Evolutionary conservation across 1,284 basidiomycete genomes (phyloP), one percentile per base, ranked within the genome.

Genomic region (Ganoderma sp.): DNA sequence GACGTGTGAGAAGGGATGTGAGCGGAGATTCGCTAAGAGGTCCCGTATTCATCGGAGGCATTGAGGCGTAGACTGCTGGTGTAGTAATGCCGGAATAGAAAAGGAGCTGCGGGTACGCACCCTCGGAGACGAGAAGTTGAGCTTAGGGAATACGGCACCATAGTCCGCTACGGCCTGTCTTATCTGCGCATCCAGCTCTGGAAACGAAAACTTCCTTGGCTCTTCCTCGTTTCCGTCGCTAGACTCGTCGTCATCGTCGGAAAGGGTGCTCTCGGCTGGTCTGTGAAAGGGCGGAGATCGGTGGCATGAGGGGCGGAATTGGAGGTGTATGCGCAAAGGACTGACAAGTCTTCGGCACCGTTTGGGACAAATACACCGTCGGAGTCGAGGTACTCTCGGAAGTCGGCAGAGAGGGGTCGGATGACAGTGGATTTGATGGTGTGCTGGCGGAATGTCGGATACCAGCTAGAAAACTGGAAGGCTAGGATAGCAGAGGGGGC

Each of bases 71-170:
- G 52, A 56, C 48, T 1, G 12, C 25, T 52, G 48, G 10, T 12
- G 22, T 22, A 52, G 48, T 52, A 52, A 25, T 52, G 48, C 48
- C 37, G 56, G 17, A 39, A 39, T 34, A 6, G 19, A 58, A 39
- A 34, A 19, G 43, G 59, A 63, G 48, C 57, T 37, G 48, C 25
- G 22, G 61, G 43, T 70, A 77, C 84, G 64, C 73, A 94, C 96
- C 82, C 91, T 91, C 37, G 96, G 96, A 19, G 93, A 91, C 3
- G 95, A 95, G 82, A 96, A 97, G 76, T 97, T 98, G 63, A 98
- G 87, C 79, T 99, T 99, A 0, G 97, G 96, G 76, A 99, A 99
- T 9, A 98, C 91, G 3, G 92, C 90, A 2, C 88, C 92, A 72
- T 95, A 97, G 67, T 87, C 81, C 34, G 80, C 74, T 15, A 99